A percentile compares a stretch with the other conserved stretches of the same genome.
These are phyloP conservation scores for Trichoderma reesei DNA, from an alignment of 495 filamentous ascomycete genomes.

Conservation along the genomic window DNA sequence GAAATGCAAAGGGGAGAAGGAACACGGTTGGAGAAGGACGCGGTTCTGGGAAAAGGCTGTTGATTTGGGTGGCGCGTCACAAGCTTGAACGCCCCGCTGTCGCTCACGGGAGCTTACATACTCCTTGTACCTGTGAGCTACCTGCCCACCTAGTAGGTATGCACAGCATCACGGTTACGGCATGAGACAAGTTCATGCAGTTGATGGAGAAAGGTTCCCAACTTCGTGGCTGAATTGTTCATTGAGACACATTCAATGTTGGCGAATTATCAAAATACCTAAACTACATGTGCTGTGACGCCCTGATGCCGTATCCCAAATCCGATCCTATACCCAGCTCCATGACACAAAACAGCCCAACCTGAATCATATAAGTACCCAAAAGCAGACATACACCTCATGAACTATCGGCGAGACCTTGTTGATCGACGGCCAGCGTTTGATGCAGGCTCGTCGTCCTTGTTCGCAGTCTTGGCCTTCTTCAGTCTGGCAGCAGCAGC, in stretches of 20 bases:
- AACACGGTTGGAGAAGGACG: neutral
- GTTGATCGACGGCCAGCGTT: slow-evolving; percentile 2
- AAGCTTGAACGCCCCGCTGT: neutral
- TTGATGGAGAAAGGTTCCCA: too few species aligned
- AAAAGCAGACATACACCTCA: neutral
- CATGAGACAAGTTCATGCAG: too few species aligned
- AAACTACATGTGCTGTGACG: neutral
- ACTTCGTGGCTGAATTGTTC: too few species aligned
- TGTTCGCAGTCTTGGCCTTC: slow-evolving; percentile 25
- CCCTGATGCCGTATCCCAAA: neutral
- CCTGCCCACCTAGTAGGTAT: neutral
- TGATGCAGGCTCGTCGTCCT: neutral
- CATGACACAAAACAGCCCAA: neutral
- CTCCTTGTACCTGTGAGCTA: neutral
- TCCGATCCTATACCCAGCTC: neutral
- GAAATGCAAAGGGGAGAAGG: neutral
- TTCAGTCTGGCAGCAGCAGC: slow-evolving; percentile 34
- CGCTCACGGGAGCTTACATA: neutral
- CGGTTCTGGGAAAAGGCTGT: neutral
- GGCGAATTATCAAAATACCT: neutral
- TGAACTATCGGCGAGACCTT: neutral
- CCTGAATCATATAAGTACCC: neutral
- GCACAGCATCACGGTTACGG: too few species aligned
- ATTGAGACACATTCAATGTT: too few species aligned
- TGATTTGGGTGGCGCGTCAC: slow-evolving; percentile 1